Base-by-base conservation (phyloP, 495 filamentous ascomycete genomes). In the Cercophora scortea region DNA sequence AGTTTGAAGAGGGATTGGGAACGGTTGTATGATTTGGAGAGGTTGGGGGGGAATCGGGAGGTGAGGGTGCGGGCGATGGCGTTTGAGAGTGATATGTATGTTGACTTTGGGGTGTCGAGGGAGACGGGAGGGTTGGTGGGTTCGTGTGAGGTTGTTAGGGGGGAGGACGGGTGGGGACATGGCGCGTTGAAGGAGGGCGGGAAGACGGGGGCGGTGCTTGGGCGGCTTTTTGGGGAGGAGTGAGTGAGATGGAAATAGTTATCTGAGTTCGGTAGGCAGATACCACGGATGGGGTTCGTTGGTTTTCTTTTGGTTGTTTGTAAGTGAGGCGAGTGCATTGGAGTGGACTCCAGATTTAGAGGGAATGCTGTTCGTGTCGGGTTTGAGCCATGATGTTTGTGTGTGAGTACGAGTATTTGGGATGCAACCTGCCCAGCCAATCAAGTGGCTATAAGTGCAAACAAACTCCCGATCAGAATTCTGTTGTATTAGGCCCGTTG, bases 1-100 rank as follows among this genome's bases (percentile, higher is more conserved):
- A 90, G 90, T 3, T 50, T 71, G 0, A 73, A 75, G 25, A 53
- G 65, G 0, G 76, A 83, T 44, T 96, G 91, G 92, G 74, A 83
- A 0, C 61, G 72, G 1, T 74, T 95, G 5, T 96, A 94, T 58
- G 78, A 89, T 58, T 71, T 79, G 47, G 70, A 71, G 5, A 77
- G 83, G 52, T 70, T 95, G 19, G 74, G 73, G 6, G 74, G 78
- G 54, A 96, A 96, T 59, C 32, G 16, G 3, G 70, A 79, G 49
- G 89, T 95, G 0, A 86, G 86, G 0, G 85, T 95, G 0, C 89
- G 89, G 52, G 83, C 87, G 4, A 83, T 90, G 0, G 82, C 75
- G 6, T 96, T 85, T 53, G 80, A 88, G 42, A 82, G 90, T 38
- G 91, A 96, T 60, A 93, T 96, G 90, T 95, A 90, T 57, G 90